Evolutionary conservation across 495 filamentous ascomycete genomes (phyloP).

Genomic region (Hyphodiscus hymeniophilus): DNA sequence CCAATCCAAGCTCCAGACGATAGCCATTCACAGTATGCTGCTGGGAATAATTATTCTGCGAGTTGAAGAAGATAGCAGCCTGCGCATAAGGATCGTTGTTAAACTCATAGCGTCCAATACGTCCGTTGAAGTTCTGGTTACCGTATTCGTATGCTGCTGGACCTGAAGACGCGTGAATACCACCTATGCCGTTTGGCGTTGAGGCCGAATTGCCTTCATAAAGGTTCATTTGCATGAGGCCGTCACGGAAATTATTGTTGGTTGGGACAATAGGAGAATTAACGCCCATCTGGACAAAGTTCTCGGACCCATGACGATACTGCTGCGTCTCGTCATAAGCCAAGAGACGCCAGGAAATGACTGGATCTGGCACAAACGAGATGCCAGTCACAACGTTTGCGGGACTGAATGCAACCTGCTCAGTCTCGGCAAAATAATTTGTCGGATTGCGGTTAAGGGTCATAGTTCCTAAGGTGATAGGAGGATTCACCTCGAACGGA

Average conservation of each 20-base stretch:
- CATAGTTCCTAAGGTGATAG: conserved; percentile 2
- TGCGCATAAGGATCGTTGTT: conserved; percentile 1
- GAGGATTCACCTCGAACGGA: conserved; percentile 2
- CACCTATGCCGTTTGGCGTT: background rate
- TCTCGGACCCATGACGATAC: conserved; percentile 23
- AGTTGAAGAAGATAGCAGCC: background rate
- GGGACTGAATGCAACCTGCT: conserved; percentile 9
- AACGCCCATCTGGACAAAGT: conserved; percentile 25
- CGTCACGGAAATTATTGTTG: conserved; percentile 30
- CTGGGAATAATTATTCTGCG: conserved; percentile 1
- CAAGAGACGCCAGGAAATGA: conserved; percentile 7
- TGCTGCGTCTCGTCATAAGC: conserved; percentile 6
- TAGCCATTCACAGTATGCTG: background rate
- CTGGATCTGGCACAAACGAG: conserved; percentile 27
- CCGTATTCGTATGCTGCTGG: background rate
- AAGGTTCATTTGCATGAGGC: conserved; percentile 1
- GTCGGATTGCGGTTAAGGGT: conserved; percentile 7
- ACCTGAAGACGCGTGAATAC: background rate
- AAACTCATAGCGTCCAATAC: conserved; percentile 1
- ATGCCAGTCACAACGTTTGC: conserved; percentile 6
- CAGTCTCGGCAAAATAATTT: conserved; percentile 16
- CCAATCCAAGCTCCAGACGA: background rate
- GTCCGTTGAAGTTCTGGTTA: conserved; percentile 1
- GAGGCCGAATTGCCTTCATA: background rate
- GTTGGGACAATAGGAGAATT: conserved; percentile 33